A percentile compares a stretch with the other conserved stretches of the same genome.
Conservation (phyloP, 768 basidiomycete genomes). For the Auricularia auricula-judae region DNA sequence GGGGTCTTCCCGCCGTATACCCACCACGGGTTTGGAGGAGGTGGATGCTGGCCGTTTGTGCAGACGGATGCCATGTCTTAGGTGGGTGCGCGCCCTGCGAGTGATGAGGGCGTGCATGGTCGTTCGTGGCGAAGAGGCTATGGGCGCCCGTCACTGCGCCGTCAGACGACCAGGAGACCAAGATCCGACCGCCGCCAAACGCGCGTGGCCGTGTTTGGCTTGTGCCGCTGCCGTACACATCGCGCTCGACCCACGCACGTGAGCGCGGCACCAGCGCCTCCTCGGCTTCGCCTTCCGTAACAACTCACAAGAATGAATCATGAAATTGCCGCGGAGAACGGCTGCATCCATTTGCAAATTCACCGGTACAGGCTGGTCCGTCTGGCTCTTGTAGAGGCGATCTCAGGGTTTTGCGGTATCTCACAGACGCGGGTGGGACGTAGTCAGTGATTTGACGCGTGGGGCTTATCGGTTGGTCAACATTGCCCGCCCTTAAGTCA, state of each 20-base stretch:
- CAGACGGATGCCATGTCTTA: background rate
- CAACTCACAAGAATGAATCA: no score
- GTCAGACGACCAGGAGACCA: background rate
- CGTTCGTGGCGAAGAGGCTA: background rate
- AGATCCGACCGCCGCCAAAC: background rate
- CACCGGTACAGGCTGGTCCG: no score
- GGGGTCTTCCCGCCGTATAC: constrained; percentile 70
- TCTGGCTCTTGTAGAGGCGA: no score
- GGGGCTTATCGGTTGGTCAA: no score
- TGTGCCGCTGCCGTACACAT: background rate
- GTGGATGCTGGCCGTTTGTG: background rate
- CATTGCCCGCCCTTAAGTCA: no score
- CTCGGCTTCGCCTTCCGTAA: background rate
- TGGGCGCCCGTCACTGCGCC: background rate
- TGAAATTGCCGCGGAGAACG: no score
- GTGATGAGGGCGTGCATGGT: background rate
- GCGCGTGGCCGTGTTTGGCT: background rate
- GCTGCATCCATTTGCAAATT: no score
- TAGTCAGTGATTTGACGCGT: no score
- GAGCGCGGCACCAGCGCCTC: background rate
- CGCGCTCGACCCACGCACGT: background rate
- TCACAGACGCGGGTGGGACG: no score
- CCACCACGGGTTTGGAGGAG: constrained; percentile 26
- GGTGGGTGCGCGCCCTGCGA: background rate
- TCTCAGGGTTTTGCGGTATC: no score